Evolutionary conservation across 495 filamentous ascomycete genomes (phyloP).

Genomic region (Tuber magnatum): DNA sequence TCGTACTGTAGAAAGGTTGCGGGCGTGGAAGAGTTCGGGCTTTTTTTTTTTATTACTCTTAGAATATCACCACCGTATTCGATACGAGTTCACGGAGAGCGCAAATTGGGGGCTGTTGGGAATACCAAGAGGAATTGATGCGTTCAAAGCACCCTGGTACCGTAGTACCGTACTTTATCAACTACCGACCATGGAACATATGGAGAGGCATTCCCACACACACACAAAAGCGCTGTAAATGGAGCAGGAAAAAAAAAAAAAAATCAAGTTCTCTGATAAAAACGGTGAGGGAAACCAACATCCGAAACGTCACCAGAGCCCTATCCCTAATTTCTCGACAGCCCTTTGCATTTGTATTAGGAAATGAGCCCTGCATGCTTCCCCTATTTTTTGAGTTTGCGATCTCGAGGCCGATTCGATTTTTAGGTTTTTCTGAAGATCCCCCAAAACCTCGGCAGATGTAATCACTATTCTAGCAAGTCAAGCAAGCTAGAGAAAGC

Average conservation of each 20-base stretch:
- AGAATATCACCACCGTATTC: background rate
- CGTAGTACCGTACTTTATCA: background rate
- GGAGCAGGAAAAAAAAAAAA: background rate
- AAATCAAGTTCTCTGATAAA: background rate
- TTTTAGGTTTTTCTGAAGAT: constrained; percentile 5
- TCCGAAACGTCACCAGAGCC: constrained; percentile 35
- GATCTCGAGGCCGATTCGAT: constrained; percentile 4
- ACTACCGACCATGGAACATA: background rate
- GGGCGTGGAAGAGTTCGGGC: background rate
- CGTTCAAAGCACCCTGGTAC: background rate
- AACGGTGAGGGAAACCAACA: constrained; percentile 28
- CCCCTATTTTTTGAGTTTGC: background rate
- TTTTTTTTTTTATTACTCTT: background rate
- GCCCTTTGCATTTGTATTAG: constrained; percentile 12
- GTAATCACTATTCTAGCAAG: background rate
- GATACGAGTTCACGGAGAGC: background rate
- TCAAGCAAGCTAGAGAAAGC: background rate
- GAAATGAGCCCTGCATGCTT: constrained; percentile 19
- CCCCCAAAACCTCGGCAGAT: background rate
- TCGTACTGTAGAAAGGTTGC: background rate
- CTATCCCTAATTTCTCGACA: constrained; percentile 8
- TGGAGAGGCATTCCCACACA: background rate
- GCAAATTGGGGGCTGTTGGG: background rate
- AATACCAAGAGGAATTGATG: background rate
- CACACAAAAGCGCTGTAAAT: background rate